These are phyloP conservation scores for Musa balbisiana DNA, from an alignment of 202 grass and related monocot species.

Conservation along the genomic window DNA sequence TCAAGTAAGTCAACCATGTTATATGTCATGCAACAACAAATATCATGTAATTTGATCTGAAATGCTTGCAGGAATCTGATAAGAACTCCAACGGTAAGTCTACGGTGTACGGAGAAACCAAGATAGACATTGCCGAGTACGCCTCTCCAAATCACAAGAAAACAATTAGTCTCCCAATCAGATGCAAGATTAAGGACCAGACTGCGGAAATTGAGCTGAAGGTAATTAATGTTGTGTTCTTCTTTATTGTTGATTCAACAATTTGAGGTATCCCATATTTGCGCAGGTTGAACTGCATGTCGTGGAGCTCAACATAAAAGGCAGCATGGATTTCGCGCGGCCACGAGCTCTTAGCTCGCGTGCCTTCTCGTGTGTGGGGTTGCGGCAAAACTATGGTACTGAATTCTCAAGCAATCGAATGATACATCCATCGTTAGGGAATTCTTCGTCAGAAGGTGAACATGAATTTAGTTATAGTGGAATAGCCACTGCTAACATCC, in stretches of 20 bases:
- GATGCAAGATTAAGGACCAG: constrained; percentile 21
- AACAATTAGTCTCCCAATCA: constrained; percentile 25
- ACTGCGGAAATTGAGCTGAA: constrained; percentile 17
- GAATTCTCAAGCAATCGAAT: constrained; percentile 5
- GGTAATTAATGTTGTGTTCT: constrained; percentile 15
- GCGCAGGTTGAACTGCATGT: constrained; percentile 21
- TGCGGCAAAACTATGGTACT: neutral
- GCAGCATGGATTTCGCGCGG: constrained; percentile 9
- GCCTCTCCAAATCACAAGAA: neutral
- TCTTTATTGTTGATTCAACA: neutral
- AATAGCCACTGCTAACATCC: constrained; percentile 21
- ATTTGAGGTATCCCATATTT: neutral
- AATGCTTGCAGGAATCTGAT: constrained; percentile 19
- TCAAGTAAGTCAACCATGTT: constrained; percentile 19
- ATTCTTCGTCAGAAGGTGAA: constrained; percentile 32
- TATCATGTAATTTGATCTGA: neutral
- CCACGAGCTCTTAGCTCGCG: constrained; percentile 14
- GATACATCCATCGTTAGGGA: neutral
- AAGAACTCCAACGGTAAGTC: neutral
- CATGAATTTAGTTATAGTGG: constrained; percentile 28
- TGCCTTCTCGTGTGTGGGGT: constrained; percentile 17
- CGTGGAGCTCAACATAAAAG: constrained; percentile 12
- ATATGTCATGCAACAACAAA: too few relatives aligned
- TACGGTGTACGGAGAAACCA: constrained; percentile 4
- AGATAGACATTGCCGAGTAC: constrained; percentile 32